Conservation (phyloP, 2,329 filamentous ascomycete genomes). For the Davidsoniella neocaledoniae region DNA sequence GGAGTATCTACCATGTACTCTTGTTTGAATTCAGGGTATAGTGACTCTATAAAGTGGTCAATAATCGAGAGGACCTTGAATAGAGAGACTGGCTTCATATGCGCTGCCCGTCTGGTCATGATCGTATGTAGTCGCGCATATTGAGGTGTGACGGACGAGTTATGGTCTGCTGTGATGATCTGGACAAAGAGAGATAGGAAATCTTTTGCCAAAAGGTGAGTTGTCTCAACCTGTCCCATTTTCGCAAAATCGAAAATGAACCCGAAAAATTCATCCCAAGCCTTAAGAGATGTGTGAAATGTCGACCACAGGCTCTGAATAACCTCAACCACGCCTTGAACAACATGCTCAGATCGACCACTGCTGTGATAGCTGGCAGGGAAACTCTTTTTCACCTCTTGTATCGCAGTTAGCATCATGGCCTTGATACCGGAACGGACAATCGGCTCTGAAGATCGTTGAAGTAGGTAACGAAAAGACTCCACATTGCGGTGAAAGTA, state of each 20-base stretch:
- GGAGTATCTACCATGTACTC: constrained; percentile 24
- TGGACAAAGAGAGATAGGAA: constrained; percentile 43
- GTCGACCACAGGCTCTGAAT: constrained; percentile 42
- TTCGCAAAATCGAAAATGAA: constrained; percentile 50
- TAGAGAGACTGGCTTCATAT: constrained; percentile 2
- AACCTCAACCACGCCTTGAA: constrained; percentile 26
- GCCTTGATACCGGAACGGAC: constrained; percentile 37
- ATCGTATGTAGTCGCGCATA: constrained; percentile 37
- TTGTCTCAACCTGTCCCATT: constrained; percentile 41
- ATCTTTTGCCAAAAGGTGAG: constrained; percentile 40
- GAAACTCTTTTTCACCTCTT: constrained; percentile 31
- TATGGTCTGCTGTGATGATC: constrained; percentile 43
- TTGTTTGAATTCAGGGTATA: constrained; percentile 23
- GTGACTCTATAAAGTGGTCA: constrained; percentile 26
- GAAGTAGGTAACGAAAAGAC: constrained; percentile 46
- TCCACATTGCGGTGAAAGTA: constrained; percentile 42
- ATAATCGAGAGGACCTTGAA: background rate
- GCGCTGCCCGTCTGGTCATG: constrained; percentile 31
- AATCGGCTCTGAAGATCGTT: constrained; percentile 38
- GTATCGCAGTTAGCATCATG: constrained; percentile 35
- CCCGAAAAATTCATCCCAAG: constrained; percentile 64
- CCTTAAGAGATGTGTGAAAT: constrained; percentile 44
- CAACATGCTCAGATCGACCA: constrained; percentile 18
- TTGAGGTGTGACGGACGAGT: constrained; percentile 33
- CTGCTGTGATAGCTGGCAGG: constrained; percentile 30